phyloP scores from a whole-genome alignment of 2,329 filamentous ascomycete species.

The Fusarium sp. region DNA sequence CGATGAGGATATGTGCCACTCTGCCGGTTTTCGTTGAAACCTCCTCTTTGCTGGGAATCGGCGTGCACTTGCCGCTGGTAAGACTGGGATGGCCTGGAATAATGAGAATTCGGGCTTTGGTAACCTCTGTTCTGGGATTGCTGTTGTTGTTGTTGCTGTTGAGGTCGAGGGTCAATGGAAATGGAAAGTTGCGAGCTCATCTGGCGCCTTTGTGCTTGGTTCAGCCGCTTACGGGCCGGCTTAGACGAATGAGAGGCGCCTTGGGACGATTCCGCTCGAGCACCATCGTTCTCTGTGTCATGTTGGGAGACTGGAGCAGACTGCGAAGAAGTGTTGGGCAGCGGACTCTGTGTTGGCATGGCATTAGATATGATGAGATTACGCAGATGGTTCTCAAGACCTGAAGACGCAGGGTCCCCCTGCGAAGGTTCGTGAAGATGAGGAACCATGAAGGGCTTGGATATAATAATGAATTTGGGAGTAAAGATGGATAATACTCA shows the following conservation, averaged over 20 bases:
- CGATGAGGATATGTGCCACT: slow-evolving; percentile 33
- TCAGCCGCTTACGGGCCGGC: slow-evolving; percentile 63
- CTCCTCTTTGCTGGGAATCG: slow-evolving; percentile 40
- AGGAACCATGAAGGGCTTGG: slow-evolving; percentile 16
- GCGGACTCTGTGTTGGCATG: slow-evolving; percentile 38
- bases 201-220: slow-evolving; percentile 73
- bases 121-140: slow-evolving; percentile 48
- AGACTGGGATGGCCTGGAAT: slow-evolving; percentile 42
- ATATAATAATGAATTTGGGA: not conserved
- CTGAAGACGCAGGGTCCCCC: slow-evolving; percentile 31
- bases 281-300: not conserved
- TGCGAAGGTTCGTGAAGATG: slow-evolving; percentile 14
- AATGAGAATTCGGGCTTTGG: slow-evolving; percentile 48
- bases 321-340: slow-evolving; percentile 13
- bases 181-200: slow-evolving; percentile 71
- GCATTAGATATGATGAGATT: slow-evolving; percentile 70
- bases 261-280: slow-evolving; percentile 12
- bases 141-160: slow-evolving; percentile 20
- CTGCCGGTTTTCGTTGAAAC: slow-evolving; percentile 28
- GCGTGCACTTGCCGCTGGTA: slow-evolving; percentile 42
- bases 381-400: slow-evolving; percentile 69
- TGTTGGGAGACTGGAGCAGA: slow-evolving; percentile 3
- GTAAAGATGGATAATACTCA: not conserved
- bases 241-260: slow-evolving; percentile 44
- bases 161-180: slow-evolving; percentile 62